phyloP scores from a whole-genome alignment of 495 filamentous ascomycete species.

The Xylaria longipes region DNA sequence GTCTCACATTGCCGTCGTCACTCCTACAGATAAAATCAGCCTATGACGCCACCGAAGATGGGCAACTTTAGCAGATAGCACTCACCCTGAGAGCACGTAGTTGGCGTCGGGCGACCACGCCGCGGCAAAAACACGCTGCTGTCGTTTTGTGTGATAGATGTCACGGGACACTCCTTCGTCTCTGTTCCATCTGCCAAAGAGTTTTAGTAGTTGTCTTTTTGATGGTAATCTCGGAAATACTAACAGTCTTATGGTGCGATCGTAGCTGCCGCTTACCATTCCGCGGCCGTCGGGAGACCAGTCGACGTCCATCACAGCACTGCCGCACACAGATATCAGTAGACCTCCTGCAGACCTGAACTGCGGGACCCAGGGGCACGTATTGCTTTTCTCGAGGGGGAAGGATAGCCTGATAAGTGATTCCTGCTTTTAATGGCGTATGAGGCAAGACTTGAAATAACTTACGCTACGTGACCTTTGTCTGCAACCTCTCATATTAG shows the following conservation, averaged over 20 bases:
- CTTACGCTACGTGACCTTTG: slow-evolving; percentile 84
- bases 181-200: slow-evolving; percentile 64
- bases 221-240: slow-evolving; percentile 70
- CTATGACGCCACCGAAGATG: not conserved
- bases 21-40: slow-evolving; percentile 57
- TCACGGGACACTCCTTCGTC: slow-evolving; percentile 84
- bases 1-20: slow-evolving; percentile 88
- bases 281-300: slow-evolving; percentile 95
- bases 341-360: not conserved
- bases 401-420: not conserved
- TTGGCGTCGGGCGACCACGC: slow-evolving; percentile 87
- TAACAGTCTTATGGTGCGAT: slow-evolving; percentile 61
- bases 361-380: not conserved
- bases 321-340: slow-evolving; percentile 2
- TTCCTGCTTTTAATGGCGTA: not conserved
- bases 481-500: slow-evolving; percentile 35
- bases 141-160: slow-evolving; percentile 96
- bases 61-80: not conserved
- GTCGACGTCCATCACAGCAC: slow-evolving; percentile 93
- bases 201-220: slow-evolving; percentile 42
- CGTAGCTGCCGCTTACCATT: slow-evolving; percentile 89
- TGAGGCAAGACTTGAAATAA: not conserved
- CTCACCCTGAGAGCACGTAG: slow-evolving; percentile 67
- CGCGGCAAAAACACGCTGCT: slow-evolving; percentile 93
- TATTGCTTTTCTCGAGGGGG: no score